A percentile compares a stretch with the other conserved stretches of the same genome.
Conservation (phyloP, 352 stramenopile genomes). For the Globisporangium paroecandrum region DNA sequence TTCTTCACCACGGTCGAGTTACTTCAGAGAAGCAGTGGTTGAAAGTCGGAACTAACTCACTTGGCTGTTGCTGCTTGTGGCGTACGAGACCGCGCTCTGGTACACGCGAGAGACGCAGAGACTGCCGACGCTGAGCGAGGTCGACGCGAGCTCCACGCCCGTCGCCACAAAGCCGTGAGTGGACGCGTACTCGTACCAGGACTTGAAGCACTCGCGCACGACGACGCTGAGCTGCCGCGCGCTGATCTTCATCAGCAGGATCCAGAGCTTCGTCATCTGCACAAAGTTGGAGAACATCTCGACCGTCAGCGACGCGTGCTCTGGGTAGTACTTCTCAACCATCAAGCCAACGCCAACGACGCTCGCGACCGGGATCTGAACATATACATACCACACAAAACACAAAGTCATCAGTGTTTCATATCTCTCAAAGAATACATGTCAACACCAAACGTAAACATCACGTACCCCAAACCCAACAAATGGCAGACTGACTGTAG, state of each 20-base stretch:
- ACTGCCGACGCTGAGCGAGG: conserved; percentile 60
- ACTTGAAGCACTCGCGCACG: conserved; percentile 58
- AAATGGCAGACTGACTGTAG: conserved; percentile 62
- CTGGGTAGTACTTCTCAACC: conserved; percentile 77
- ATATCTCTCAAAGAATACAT: background rate
- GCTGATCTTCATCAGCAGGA: conserved; percentile 75
- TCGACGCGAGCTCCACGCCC: conserved; percentile 60
- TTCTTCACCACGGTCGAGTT: background rate
- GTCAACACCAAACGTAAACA: background rate
- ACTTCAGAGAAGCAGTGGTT: background rate
- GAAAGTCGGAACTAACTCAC: background rate
- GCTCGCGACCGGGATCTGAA: conserved; percentile 67
- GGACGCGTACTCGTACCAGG: conserved; percentile 70
- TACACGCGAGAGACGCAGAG: conserved; percentile 60
- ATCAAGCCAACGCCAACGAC: conserved; percentile 67
- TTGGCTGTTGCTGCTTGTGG: conserved; percentile 8
- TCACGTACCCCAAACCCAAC: conserved; percentile 64
- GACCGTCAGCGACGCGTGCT: conserved; percentile 61
- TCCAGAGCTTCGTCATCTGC: conserved; percentile 81
- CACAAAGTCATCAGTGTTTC: background rate
- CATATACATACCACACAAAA: background rate
- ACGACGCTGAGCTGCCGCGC: conserved; percentile 63
- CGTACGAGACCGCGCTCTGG: conserved; percentile 39
- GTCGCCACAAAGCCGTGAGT: conserved; percentile 66
- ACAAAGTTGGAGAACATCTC: conserved; percentile 73